These are phyloP conservation scores for Podaxis sp. DNA, from an alignment of 768 basidiomycete species.

Conservation along the genomic window DNA sequence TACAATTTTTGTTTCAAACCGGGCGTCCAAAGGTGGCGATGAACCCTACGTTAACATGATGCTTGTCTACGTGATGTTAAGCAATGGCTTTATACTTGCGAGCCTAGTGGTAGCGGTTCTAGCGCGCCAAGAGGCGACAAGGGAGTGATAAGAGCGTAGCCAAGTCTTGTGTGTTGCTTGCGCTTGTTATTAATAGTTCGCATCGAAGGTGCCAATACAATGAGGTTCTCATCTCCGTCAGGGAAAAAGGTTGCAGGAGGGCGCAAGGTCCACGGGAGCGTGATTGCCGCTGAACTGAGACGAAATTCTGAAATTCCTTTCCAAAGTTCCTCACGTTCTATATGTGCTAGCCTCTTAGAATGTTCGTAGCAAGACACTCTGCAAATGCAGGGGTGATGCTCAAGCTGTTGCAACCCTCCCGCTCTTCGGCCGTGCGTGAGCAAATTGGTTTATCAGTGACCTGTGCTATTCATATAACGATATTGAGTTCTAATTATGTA, in stretches of 20 bases:
- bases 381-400: background rate
- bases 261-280: background rate
- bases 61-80: background rate
- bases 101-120: background rate
- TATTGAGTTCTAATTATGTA: conserved; percentile 1
- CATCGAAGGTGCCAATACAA: background rate
- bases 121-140: conserved; percentile 3
- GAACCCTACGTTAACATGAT: background rate
- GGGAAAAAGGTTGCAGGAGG: background rate
- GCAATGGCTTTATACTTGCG: background rate
- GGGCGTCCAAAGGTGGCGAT: background rate
- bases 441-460: background rate
- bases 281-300: background rate
- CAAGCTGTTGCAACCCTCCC: background rate
- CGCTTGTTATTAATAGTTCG: background rate
- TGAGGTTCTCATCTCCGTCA: background rate
- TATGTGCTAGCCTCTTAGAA: background rate
- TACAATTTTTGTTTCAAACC: background rate
- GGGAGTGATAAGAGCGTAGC: background rate
- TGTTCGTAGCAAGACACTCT: background rate
- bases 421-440: background rate
- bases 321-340: background rate
- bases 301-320: background rate
- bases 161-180: background rate
- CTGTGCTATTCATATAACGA: background rate